Percentiles rank a stretch among this genome's conserved stretches.
These are phyloP conservation scores for Geotrichum reessii DNA, from an alignment of 1,139 yeast species.

Conservation along the genomic window DNA sequence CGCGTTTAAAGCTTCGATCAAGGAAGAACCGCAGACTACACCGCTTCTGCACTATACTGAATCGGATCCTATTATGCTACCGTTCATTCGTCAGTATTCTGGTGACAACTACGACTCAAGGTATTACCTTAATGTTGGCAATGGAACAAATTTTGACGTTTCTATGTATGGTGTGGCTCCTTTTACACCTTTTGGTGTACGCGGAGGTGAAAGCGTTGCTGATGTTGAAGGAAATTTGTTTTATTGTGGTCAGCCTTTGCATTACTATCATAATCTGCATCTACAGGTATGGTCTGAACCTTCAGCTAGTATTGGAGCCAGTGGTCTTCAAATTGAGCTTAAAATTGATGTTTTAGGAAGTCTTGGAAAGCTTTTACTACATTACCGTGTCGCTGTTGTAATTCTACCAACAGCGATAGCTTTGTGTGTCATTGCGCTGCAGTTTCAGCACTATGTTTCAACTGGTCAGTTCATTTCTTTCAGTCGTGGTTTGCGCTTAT, in stretches of 20 bases:
- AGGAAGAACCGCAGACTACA: slow-evolving; percentile 8
- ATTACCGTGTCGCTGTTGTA: slow-evolving; percentile 34
- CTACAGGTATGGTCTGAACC: slow-evolving; percentile 38
- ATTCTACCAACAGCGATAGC: slow-evolving; percentile 33
- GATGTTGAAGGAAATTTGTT: slow-evolving; percentile 20
- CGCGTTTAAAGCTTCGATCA: slow-evolving; percentile 44
- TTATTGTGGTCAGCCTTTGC: slow-evolving; percentile 15
- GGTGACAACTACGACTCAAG: slow-evolving; percentile 69
- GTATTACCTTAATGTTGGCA: slow-evolving; percentile 53
- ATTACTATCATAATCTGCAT: slow-evolving; percentile 29
- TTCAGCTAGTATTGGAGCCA: slow-evolving; percentile 1
- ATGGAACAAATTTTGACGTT: slow-evolving; percentile 32
- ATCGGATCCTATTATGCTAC: slow-evolving; percentile 42
- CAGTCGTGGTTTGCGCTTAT: slow-evolving; percentile 43
- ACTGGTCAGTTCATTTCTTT: slow-evolving; percentile 48
- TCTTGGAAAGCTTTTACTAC: slow-evolving; percentile 34
- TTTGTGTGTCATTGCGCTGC: slow-evolving; percentile 28
- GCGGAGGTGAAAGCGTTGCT: slow-evolving; percentile 13
- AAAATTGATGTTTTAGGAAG: slow-evolving; percentile 36
- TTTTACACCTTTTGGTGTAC: slow-evolving; percentile 51
- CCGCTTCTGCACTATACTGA: slow-evolving; percentile 1
- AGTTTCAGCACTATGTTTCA: slow-evolving; percentile 25
- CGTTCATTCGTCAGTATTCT: slow-evolving; percentile 63
- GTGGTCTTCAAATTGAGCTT: slow-evolving; percentile 26
- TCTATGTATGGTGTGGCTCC: slow-evolving; percentile 76